phyloP scores from a whole-genome alignment of 768 basidiomycete genomes.

The Tulasnella sp. region DNA sequence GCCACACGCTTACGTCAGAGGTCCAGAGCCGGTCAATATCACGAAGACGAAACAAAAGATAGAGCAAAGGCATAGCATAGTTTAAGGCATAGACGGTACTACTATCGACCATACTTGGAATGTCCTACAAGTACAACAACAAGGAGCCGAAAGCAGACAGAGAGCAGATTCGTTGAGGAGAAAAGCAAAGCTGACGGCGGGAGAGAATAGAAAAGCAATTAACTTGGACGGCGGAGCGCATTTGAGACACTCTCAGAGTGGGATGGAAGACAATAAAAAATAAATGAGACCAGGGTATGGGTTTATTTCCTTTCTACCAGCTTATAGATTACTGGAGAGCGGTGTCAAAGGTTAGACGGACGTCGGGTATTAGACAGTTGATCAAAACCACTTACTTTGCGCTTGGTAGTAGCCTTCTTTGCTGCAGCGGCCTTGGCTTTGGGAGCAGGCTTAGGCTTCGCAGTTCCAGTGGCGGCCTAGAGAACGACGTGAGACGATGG shows the following conservation, averaged over 20 bases:
- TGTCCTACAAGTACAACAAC: conserved; percentile 7
- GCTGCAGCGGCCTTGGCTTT: conserved; percentile 8
- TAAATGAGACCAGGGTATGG: background rate
- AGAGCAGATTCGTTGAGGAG: background rate
- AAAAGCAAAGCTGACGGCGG: background rate
- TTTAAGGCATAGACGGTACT: background rate
- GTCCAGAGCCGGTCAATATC: background rate
- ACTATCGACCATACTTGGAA: background rate
- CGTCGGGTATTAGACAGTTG: background rate
- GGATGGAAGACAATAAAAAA: background rate
- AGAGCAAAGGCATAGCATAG: background rate
- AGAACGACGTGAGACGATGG: background rate
- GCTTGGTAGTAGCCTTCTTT: conserved; percentile 7
- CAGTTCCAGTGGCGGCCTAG: conserved; percentile 2
- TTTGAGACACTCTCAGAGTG: background rate
- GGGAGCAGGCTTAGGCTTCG: conserved; percentile 8
- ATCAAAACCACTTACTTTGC: background rate
- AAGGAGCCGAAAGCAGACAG: background rate
- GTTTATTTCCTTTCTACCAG: background rate
- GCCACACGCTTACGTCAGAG: background rate
- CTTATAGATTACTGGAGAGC: background rate
- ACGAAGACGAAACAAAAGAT: background rate
- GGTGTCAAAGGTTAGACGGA: no score
- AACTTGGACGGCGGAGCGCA: background rate
- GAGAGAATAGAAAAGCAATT: background rate